phyloP scores from a whole-genome alignment of 176 grass and related monocot genomes.

The Canna indica region DNA sequence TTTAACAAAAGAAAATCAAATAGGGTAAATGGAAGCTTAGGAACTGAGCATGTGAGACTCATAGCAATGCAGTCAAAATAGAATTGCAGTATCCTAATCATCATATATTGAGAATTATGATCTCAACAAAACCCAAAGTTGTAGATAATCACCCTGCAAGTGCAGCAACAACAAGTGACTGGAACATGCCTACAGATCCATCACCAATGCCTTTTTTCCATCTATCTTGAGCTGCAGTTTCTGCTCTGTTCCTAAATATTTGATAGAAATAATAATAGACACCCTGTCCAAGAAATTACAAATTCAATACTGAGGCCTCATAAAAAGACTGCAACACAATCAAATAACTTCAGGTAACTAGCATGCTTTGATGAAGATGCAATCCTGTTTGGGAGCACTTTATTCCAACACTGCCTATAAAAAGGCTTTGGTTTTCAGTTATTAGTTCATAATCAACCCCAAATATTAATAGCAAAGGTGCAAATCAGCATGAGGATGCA shows the following conservation, averaged over 20 bases:
- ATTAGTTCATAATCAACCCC: not conserved
- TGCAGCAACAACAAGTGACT: constrained; percentile 80
- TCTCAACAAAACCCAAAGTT: not conserved
- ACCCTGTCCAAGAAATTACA: constrained; percentile 30
- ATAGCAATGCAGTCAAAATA: not conserved
- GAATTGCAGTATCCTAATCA: not conserved
- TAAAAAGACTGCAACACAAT: not conserved
- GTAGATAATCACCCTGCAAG: constrained; percentile 51
- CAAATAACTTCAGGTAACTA: not conserved
- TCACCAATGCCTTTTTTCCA: constrained; percentile 57
- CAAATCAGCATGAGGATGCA: not conserved
- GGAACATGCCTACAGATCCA: constrained; percentile 82
- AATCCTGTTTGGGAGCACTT: not conserved
- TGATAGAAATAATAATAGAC: constrained; percentile 99
- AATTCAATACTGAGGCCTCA: not conserved
- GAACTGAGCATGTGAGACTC: not conserved
- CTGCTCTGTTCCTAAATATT: constrained; percentile 66
- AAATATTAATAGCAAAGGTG: not conserved
- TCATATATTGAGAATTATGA: not conserved
- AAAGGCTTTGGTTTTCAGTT: not conserved
- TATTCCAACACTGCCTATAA: not conserved
- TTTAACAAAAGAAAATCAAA: not conserved
- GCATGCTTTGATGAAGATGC: not conserved
- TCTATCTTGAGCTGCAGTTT: constrained; percentile 45
- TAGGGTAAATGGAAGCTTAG: not conserved